Percentiles rank a stretch among this genome's conserved stretches.
These are phyloP conservation scores for Pythium oligandrum DNA, from an alignment of 352 stramenopile genomes.

Conservation along the genomic window DNA sequence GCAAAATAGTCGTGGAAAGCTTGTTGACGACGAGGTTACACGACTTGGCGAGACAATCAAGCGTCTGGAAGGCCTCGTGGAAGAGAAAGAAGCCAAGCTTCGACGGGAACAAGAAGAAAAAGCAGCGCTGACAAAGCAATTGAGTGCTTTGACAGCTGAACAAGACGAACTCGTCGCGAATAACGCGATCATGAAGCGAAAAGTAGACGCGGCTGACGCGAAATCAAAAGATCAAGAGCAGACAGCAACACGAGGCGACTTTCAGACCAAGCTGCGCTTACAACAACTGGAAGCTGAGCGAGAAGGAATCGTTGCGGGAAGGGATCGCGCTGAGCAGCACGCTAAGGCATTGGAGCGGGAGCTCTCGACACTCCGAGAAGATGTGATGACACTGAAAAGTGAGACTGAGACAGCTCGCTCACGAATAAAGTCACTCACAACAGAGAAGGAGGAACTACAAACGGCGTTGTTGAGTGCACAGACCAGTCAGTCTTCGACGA, in stretches of 20 bases:
- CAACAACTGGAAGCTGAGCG: conserved; percentile 25
- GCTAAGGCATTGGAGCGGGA: conserved; percentile 17
- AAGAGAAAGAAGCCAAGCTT: conserved; percentile 13
- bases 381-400: conserved; percentile 6
- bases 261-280: conserved; percentile 16
- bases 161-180: conserved; percentile 15
- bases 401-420: conserved; percentile 11
- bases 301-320: conserved; percentile 7
- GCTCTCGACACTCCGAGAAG: conserved; percentile 11
- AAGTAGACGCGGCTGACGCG: conserved; percentile 13
- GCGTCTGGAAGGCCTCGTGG: conserved; percentile 15
- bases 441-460: conserved; percentile 22
- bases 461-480: conserved; percentile 10
- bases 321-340: conserved; percentile 16
- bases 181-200: conserved; percentile 12
- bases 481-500: neutral
- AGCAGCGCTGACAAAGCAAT: conserved; percentile 12
- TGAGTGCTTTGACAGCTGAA: conserved; percentile 4
- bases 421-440: conserved; percentile 18
- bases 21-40: conserved; percentile 21
- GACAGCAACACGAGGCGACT: conserved; percentile 14
- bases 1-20: conserved; percentile 14
- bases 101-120: conserved; percentile 16
- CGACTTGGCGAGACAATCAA: conserved; percentile 12
- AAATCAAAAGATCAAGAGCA: conserved; percentile 18